A percentile compares a stretch with the other conserved stretches of the same genome.
These are phyloP conservation scores for Dimocarpus longan DNA, from an alignment of 345 rosid species.

Conservation along the genomic window DNA sequence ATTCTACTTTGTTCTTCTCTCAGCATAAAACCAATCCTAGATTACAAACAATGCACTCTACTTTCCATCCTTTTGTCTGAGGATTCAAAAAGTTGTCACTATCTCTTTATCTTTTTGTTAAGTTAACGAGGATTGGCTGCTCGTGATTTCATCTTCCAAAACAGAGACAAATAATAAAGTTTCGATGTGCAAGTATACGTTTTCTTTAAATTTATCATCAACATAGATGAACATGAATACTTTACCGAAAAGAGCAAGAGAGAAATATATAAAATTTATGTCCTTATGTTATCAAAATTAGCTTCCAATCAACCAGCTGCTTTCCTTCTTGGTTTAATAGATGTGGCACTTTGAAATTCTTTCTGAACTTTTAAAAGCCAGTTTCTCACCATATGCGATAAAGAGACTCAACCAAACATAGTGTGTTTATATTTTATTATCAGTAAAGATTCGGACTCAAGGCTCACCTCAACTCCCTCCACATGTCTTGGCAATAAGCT, in stretches of 20 bases:
- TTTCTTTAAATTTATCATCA: slow-evolving; percentile 16
- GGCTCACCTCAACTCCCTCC: not conserved
- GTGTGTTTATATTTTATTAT: not conserved
- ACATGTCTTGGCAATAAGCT: not conserved
- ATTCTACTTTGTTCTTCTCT: not conserved
- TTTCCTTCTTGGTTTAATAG: not conserved
- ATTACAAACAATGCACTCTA: slow-evolving; percentile 13
- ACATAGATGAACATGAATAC: slow-evolving; percentile 7
- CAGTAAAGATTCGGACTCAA: not conserved
- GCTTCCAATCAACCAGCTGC: not conserved
- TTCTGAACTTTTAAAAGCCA: not conserved
- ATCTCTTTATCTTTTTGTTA: slow-evolving; percentile 23
- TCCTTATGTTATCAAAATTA: slow-evolving; percentile 20
- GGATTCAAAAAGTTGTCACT: slow-evolving; percentile 20
- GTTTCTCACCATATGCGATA: not conserved
- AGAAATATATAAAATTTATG: not conserved
- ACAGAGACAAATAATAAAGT: slow-evolving; percentile 13
- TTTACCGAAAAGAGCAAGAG: slow-evolving; percentile 13
- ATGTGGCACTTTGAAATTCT: not conserved
- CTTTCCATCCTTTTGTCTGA: slow-evolving; percentile 11
- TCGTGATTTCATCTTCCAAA: slow-evolving; percentile 25
- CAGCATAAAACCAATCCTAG: not conserved
- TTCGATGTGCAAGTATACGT: slow-evolving; percentile 14
- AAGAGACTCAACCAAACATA: not conserved
- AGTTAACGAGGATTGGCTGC: slow-evolving; percentile 30